Evolutionary conservation across 1,284 basidiomycete genomes (phyloP), one percentile per base, ranked within the genome.

Genomic region (Marasmius oreades): DNA sequence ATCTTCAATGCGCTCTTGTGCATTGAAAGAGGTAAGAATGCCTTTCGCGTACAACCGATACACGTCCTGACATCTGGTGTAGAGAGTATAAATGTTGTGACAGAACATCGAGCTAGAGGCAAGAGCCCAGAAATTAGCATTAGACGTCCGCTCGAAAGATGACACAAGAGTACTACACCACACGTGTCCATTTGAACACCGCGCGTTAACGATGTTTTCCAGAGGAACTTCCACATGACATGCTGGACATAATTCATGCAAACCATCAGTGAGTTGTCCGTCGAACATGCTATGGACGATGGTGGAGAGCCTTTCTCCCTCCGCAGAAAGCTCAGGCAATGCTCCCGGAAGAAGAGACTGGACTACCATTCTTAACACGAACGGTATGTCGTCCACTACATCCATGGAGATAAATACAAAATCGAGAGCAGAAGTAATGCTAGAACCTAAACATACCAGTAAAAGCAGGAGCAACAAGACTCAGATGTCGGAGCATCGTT

Each of bases 51-150:
- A 65, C 88, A 90, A 39, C 85, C 84, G 39, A 86, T 71, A 67
- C 87, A 90, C 10, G 86, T 88, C 55, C 86, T 77, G 22, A 87
- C 83, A 70, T 73, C 76, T 14, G 85, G 77, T 54, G 86, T 88
- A 26, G 85, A 75, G 33, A 90, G 74, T 55, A 89, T 79, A 67
- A 88, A 85, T 36, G 85, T 85, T 46, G 87, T 90, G 55, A 89
- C 74, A 14, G 85, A 86, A 66, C 88, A 90, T 46, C 87, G 81
- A 51, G 77, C 86, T 88, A 64, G 57, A 57, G 59, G 18, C 18
- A 20, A 47, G n/a, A 12, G 10, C 28, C 16, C 53, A 44, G 23
- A 44, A 23, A 3, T 48, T n/a, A 20, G 33, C 6, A 57, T n/a
- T 14, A 12, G 2, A 23, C 6, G 20, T 16, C 5, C 20, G 3